Conservation (phyloP, 2,329 filamentous ascomycete species). For the Fusarium gaditjirri region DNA sequence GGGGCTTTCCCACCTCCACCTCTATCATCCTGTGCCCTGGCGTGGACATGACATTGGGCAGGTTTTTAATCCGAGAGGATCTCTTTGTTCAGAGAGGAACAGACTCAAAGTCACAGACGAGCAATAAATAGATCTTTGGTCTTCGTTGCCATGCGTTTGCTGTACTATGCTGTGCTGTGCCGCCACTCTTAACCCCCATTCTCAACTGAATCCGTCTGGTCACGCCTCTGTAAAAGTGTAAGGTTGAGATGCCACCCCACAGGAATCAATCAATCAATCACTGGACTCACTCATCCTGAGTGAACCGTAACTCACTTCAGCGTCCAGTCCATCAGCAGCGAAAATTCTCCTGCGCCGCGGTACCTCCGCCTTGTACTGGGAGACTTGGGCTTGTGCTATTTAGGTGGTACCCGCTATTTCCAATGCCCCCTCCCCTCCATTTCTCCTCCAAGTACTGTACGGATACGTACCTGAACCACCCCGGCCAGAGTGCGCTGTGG, state of each 20-base stretch:
- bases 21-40: constrained; percentile 14
- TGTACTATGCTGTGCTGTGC: not conserved
- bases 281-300: not conserved
- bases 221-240: constrained; percentile 15
- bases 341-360: constrained; percentile 39
- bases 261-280: constrained; percentile 21
- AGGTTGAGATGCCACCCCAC: constrained; percentile 25
- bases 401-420: constrained; percentile 18
- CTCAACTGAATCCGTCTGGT: constrained; percentile 14
- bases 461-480: constrained; percentile 24
- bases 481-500: not conserved
- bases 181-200: constrained; percentile 20
- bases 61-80: constrained; percentile 15
- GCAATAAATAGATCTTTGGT: constrained; percentile 9
- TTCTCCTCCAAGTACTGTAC: constrained; percentile 1
- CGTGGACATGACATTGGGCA: constrained; percentile 22
- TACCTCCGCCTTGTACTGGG: constrained; percentile 42
- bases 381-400: constrained; percentile 35
- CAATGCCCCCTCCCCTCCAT: not conserved
- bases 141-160: not conserved
- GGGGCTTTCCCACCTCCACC: constrained; percentile 27
- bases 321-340: constrained; percentile 1
- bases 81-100: constrained; percentile 5
- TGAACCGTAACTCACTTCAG: not conserved
- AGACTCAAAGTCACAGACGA: constrained; percentile 13